phyloP scores from a whole-genome alignment of 148 eudicot species.

The Mesembryanthemum crystallinum region DNA sequence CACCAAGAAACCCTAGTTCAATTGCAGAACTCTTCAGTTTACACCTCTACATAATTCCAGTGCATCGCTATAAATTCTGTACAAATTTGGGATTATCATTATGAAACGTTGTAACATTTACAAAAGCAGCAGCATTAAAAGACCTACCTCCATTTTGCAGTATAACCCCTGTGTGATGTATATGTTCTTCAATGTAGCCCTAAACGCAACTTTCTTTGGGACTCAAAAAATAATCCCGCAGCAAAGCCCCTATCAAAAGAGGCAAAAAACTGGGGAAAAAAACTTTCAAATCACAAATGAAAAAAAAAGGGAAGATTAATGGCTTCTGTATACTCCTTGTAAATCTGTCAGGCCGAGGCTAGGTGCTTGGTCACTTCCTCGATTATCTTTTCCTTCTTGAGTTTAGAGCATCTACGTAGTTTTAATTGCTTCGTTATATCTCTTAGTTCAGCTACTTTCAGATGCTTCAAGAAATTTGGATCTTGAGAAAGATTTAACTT shows the following conservation, averaged over 20 bases:
- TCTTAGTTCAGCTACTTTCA: constrained; percentile 18
- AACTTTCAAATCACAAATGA: too few species aligned
- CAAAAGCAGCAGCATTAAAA: constrained; percentile 3
- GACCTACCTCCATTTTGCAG: constrained; percentile 6
- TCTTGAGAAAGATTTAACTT: constrained; percentile 14
- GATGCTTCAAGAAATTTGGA: constrained; percentile 14
- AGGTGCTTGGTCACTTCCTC: constrained; percentile 15
- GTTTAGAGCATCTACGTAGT: constrained; percentile 4
- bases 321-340: constrained; percentile 24
- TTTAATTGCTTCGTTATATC: background rate
- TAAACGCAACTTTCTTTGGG: constrained; percentile 5
- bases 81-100: constrained; percentile 17
- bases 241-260: constrained; percentile 13
- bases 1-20: background rate
- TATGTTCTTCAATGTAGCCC: constrained; percentile 17
- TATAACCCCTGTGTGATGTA: constrained; percentile 24
- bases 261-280: constrained; percentile 1
- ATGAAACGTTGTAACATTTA: constrained; percentile 5
- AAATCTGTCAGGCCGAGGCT: background rate
- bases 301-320: too few species aligned
- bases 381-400: constrained; percentile 23
- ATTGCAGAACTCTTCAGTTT: constrained; percentile 8
- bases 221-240: constrained; percentile 7
- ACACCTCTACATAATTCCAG: constrained; percentile 12
- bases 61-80: constrained; percentile 4